Conservation (phyloP, 192 early-diverging fungal species). For the Linnemannia schmuckeri region DNA sequence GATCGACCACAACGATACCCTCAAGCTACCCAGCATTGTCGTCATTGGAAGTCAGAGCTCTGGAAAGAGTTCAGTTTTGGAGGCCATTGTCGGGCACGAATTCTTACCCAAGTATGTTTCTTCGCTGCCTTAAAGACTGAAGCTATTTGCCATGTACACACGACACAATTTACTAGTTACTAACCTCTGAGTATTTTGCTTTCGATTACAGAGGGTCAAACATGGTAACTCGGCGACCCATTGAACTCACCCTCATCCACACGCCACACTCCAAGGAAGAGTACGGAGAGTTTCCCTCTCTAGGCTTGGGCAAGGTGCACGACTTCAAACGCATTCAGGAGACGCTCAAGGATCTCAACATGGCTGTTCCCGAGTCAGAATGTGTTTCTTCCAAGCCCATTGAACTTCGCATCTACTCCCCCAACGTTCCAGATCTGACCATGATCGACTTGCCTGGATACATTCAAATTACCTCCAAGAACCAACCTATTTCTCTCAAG, state of each 20-base stretch:
- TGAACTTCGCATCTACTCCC: conserved; percentile 87
- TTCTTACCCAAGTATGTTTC: conserved; percentile 84
- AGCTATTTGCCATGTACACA: neutral
- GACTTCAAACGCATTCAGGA: conserved; percentile 93
- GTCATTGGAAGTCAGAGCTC: conserved; percentile 90
- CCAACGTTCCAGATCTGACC: conserved; percentile 86
- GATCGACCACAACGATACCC: conserved; percentile 80
- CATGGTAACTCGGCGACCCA: conserved; percentile 88
- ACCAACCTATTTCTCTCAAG: conserved; percentile 84
- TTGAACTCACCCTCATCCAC: conserved; percentile 87
- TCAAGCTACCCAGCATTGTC: conserved; percentile 91
- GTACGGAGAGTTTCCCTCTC: conserved; percentile 88
- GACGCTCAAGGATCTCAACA: conserved; percentile 94
- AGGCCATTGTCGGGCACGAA: conserved; percentile 88
- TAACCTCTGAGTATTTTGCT: neutral
- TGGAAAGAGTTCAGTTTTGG: conserved; percentile 88
- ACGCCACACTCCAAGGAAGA: conserved; percentile 81
- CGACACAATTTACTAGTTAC: neutral
- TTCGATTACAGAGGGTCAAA: conserved; percentile 69
- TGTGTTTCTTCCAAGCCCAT: conserved; percentile 90
- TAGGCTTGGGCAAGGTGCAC: conserved; percentile 88
- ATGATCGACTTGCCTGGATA: conserved; percentile 90
- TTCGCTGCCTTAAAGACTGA: neutral
- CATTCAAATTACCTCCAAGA: conserved; percentile 86
- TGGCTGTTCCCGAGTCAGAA: conserved; percentile 93